Evolutionary conservation across 2,329 filamentous ascomycete species (phyloP), one percentile per base, ranked within the genome.

Genomic region (Ceratocystis diversiconidia): DNA sequence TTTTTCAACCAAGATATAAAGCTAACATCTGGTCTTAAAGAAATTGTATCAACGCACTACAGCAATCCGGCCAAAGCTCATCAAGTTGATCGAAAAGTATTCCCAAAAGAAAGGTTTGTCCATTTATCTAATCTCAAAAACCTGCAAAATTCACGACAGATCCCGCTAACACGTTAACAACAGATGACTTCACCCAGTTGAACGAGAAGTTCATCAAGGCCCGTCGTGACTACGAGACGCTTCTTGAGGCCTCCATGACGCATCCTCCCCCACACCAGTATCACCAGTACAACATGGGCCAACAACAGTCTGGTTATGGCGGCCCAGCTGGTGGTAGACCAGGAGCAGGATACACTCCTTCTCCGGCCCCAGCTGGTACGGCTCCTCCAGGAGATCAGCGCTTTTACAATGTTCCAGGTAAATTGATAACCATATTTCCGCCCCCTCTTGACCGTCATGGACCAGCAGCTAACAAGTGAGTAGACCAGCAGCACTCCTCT

Each of bases 151-250:
- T 25, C 46, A 65, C 25, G 5, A 12, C 30, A 55, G 32, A 41
- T n/a, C 4, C 41, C 43, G 28, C 46, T 62, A 62, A 66, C 60
- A n/a, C 36, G 10, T 41, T 12, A 67, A 22, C 19, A 55, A 69
- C 73, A 95, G 94, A 99, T 76, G 94, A 99, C 75, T 97, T 99
- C 73, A 96, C 94, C 1, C 92, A 97, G 74, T 79, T 99, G 69
- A 99, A 99, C 72, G 94, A 99, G 75, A 97, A 97, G 77, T 99
- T 99, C 75, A 97, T 99, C 80, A 99, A 99, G 76, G 94, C 94
- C 59, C 87, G 94, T 69, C 85, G 92, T 71, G 94, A 99, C 76
- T 99, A 99, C 74, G 94, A 99, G 76, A 86, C 89, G 36, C 81
- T 99, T n/a, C 80, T 99, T 22, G 94, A 99, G 75, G 88, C 90